A percentile compares a stretch with the other conserved stretches of the same genome.
phyloP scores from a whole-genome alignment of 2,329 filamentous ascomycete species.

The Cladobotryum mycophilum region DNA sequence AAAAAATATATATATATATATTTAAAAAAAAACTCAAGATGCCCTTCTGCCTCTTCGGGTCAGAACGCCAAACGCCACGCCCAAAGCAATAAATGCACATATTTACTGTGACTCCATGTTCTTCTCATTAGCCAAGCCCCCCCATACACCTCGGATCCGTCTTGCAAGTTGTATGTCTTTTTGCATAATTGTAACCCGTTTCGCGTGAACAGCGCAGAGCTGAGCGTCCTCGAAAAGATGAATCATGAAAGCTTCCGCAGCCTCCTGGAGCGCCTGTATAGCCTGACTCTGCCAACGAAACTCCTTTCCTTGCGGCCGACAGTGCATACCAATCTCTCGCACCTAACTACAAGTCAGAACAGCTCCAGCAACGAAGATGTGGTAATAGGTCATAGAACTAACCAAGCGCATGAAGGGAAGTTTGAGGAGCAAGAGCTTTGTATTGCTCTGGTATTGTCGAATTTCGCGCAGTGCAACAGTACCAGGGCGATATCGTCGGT shows the following conservation, averaged over 20 bases:
- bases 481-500: slow-evolving; percentile 66
- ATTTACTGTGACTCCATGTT: neutral
- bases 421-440: slow-evolving; percentile 77
- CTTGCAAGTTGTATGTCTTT: slow-evolving; percentile 94
- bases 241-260: slow-evolving; percentile 91
- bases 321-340: slow-evolving; percentile 64
- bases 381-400: slow-evolving; percentile 14
- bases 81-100: neutral
- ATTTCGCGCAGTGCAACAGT: slow-evolving; percentile 90
- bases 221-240: slow-evolving; percentile 83
- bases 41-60: no score
- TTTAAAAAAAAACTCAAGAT: no score
- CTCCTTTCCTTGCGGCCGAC: slow-evolving; percentile 57
- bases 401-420: slow-evolving; percentile 75
- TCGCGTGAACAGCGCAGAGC: slow-evolving; percentile 93
- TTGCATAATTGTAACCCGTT: slow-evolving; percentile 94
- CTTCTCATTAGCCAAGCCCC: slow-evolving; percentile 41
- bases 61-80: no score
- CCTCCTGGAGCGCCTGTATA: slow-evolving; percentile 88
- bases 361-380: neutral
- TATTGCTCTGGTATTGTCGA: slow-evolving; percentile 80
- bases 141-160: slow-evolving; percentile 72
- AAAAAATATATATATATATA: no score
- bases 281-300: slow-evolving; percentile 96
- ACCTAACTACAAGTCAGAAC: slow-evolving; percentile 13